Evolutionary conservation across 2,329 filamentous ascomycete species (phyloP).

Genomic region (Cladosporium oxysporum): DNA sequence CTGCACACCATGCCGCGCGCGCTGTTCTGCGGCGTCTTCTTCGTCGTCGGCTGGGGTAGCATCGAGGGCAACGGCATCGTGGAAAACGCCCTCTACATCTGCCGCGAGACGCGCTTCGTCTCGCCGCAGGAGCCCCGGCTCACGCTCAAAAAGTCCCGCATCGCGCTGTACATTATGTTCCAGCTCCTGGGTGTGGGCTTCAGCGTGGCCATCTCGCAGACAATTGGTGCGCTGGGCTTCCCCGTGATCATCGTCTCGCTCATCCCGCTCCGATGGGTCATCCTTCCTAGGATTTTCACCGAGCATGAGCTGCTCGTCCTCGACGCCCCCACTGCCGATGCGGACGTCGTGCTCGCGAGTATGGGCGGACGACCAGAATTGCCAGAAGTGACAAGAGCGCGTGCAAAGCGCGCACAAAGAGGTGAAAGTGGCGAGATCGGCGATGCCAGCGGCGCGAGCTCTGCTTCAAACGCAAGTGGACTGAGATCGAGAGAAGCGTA

Average conservation of each 20-base stretch:
- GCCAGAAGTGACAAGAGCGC: slow-evolving; percentile 37
- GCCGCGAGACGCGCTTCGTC: slow-evolving; percentile 50
- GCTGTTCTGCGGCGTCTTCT: slow-evolving; percentile 59
- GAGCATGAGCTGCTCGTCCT: slow-evolving; percentile 51
- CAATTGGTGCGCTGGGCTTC: slow-evolving; percentile 61
- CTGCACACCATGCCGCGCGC: slow-evolving; percentile 57
- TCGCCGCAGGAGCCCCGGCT: slow-evolving; percentile 51
- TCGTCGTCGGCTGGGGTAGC: slow-evolving; percentile 56
- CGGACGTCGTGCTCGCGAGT: slow-evolving; percentile 55
- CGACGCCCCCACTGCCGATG: slow-evolving; percentile 57
- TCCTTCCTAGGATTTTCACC: slow-evolving; percentile 55
- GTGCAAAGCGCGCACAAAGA: slow-evolving; percentile 26
- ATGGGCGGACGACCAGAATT: slow-evolving; percentile 52
- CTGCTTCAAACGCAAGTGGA: slow-evolving; percentile 21
- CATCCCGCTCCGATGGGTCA: slow-evolving; percentile 55
- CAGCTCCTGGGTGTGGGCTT: slow-evolving; percentile 55
- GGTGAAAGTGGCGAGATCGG: slow-evolving; percentile 27
- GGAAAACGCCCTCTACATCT: slow-evolving; percentile 52
- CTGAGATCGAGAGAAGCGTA: slow-evolving; percentile 18
- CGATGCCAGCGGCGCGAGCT: slow-evolving; percentile 23
- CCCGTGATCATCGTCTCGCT: slow-evolving; percentile 59
- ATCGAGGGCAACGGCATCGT: slow-evolving; percentile 58
- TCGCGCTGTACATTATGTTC: slow-evolving; percentile 53
- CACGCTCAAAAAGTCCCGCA: slow-evolving; percentile 46
- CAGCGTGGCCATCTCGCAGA: slow-evolving; percentile 61